Conservation (phyloP, 129 eudicot species). For the Helianthus tuberosus region DNA sequence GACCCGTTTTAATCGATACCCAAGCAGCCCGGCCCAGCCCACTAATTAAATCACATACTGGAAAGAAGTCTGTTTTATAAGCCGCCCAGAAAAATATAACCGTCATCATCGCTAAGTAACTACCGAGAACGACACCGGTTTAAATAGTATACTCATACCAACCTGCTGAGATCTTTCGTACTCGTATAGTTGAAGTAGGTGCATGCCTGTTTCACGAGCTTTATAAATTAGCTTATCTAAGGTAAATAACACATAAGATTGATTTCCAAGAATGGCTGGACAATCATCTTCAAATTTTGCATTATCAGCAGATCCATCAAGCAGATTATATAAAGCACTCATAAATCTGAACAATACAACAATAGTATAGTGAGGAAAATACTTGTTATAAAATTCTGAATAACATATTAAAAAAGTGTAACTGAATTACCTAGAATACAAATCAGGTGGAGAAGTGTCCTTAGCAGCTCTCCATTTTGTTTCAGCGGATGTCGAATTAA, state of each 20-base stretch:
- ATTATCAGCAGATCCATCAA: constrained; percentile 92
- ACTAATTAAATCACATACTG: too few relatives aligned
- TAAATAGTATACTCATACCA: too few relatives aligned
- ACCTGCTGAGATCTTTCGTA: too few relatives aligned
- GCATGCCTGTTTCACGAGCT: constrained; percentile 87
- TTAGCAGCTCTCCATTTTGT: constrained; percentile 59
- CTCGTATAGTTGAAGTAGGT: too few relatives aligned
- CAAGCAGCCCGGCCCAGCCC: too few relatives aligned
- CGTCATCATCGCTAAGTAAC: too few relatives aligned
- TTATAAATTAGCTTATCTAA: constrained; percentile 88
- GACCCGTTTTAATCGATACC: too few relatives aligned
- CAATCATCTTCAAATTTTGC: constrained; percentile 95
- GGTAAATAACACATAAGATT: constrained; percentile 88
- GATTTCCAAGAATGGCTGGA: constrained; percentile 86
- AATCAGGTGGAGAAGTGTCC: constrained; percentile 57
- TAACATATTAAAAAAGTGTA: constrained; percentile 9
- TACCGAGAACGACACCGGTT: too few relatives aligned
- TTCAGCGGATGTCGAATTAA: constrained; percentile 57
- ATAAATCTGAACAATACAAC: constrained; percentile 63
- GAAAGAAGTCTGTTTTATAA: too few relatives aligned
- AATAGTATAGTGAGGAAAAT: constrained; percentile 1
- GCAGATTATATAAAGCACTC: constrained; percentile 70
- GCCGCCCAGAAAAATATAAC: too few relatives aligned
- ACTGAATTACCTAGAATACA: constrained; percentile 64
- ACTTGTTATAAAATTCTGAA: neutral